Evolutionary conservation across 257 asterid genomes (phyloP).

Genomic region (Solanum pennellii): DNA sequence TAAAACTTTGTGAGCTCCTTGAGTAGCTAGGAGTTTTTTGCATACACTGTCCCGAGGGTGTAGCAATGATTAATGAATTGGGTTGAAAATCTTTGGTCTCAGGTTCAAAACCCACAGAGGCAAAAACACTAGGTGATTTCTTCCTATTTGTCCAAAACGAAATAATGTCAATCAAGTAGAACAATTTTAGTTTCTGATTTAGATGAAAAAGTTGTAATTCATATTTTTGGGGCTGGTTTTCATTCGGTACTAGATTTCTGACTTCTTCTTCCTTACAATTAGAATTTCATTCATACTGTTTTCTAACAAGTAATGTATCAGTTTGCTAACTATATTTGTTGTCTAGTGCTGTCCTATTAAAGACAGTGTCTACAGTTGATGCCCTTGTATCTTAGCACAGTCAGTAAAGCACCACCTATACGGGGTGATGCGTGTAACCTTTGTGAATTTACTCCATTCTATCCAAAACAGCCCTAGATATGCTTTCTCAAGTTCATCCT

Average conservation of each 20-base stretch:
- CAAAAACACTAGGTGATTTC: neutral
- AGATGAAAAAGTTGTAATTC: neutral
- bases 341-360: neutral
- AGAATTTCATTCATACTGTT: neutral
- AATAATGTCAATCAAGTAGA: neutral
- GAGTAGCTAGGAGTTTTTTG: neutral
- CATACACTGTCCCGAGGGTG: neutral
- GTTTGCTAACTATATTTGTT: neutral
- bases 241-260: neutral
- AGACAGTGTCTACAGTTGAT: neutral
- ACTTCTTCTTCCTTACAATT: neutral
- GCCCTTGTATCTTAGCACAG: neutral
- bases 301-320: neutral
- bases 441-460: neutral
- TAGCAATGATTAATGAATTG: neutral
- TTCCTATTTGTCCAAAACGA: neutral
- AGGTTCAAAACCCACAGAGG: neutral
- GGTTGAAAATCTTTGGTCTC: neutral
- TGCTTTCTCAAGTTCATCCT: neutral
- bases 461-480: neutral
- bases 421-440: neutral
- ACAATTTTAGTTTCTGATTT: neutral
- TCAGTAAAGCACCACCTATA: neutral
- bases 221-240: neutral
- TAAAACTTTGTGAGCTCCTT: neutral